phyloP scores from a whole-genome alignment of 2,329 filamentous ascomycete species.

The Pezicula neosporulosa region DNA sequence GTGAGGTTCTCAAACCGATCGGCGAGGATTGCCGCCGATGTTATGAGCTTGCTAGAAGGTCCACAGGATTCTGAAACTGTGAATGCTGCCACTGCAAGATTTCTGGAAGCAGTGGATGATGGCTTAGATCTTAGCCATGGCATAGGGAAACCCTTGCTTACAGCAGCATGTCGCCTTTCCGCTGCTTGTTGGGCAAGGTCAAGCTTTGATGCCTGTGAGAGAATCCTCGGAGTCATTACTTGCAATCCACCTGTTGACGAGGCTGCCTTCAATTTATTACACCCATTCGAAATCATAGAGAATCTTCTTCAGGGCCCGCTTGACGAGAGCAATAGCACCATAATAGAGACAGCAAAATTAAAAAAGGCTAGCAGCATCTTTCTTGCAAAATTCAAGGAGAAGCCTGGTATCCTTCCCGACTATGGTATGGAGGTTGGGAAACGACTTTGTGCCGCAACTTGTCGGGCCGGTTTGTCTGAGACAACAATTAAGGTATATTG shows the following conservation, averaged over 20 bases:
- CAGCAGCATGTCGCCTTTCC: neutral
- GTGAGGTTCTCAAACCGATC: conserved; percentile 9
- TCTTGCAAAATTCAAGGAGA: conserved; percentile 17
- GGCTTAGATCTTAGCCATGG: conserved; percentile 9
- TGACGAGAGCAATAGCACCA: neutral
- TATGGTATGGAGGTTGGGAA: conserved; percentile 13
- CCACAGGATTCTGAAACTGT: conserved; percentile 8
- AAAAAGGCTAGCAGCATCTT: conserved; percentile 21
- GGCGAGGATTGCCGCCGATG: conserved; percentile 15
- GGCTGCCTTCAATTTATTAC: conserved; percentile 15
- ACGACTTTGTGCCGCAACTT: conserved; percentile 17
- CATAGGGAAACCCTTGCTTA: neutral
- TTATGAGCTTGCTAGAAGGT: conserved; percentile 13
- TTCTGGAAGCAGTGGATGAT: conserved; percentile 22
- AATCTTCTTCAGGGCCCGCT: conserved; percentile 6
- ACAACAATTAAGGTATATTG: conserved; percentile 17
- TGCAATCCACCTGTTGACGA: conserved; percentile 13
- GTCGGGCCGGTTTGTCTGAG: conserved; percentile 13
- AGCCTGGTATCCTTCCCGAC: conserved; percentile 9
- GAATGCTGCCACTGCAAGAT: conserved; percentile 14
- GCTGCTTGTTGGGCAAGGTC: conserved; percentile 11
- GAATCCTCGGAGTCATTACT: conserved; percentile 17
- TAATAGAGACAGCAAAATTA: conserved; percentile 7
- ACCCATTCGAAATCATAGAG: conserved; percentile 13
- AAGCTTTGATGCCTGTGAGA: conserved; percentile 15